phyloP scores from a whole-genome alignment of 2,329 filamentous ascomycete genomes.

The Aureobasidium sp. region DNA sequence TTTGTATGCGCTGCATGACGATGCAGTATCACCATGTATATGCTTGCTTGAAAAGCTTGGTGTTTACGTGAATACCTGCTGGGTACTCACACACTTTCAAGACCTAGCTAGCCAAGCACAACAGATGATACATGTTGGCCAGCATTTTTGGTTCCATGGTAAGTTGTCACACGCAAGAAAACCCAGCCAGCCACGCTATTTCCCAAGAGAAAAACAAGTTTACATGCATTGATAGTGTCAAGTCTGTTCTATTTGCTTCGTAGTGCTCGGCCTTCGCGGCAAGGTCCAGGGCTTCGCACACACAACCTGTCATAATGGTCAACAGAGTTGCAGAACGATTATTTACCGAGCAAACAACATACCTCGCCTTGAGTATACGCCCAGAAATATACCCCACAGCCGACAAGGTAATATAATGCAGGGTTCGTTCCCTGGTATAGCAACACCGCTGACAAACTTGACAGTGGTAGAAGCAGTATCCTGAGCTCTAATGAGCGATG shows the following conservation, averaged over 20 bases:
- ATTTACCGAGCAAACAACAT: slow-evolving; percentile 33
- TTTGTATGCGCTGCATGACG: too few species aligned
- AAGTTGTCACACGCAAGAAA: not conserved
- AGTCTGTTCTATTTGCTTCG: slow-evolving; percentile 10
- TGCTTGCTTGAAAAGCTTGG: too few species aligned
- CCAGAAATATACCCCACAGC: slow-evolving; percentile 87
- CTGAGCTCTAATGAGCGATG: slow-evolving; percentile 86
- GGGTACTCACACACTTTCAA: too few species aligned
- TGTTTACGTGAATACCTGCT: too few species aligned
- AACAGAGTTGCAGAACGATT: slow-evolving; percentile 10
- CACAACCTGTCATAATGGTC: slow-evolving; percentile 33
- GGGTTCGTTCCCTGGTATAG: slow-evolving; percentile 91
- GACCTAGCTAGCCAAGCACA: too few species aligned
- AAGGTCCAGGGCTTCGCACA: slow-evolving; percentile 46
- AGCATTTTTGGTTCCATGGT: too few species aligned
- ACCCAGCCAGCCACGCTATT: not conserved
- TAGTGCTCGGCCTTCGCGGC: slow-evolving; percentile 23
- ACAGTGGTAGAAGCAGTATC: slow-evolving; percentile 73
- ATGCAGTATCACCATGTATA: too few species aligned
- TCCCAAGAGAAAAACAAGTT: not conserved
- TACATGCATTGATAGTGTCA: slow-evolving; percentile 2
- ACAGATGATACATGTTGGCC: not conserved
- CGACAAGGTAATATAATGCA: slow-evolving; percentile 84
- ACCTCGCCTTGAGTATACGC: slow-evolving; percentile 97
- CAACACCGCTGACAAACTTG: slow-evolving; percentile 64